Evolutionary conservation across 179 eudicot species (phyloP).

Genomic region (Carnegiea gigantea): DNA sequence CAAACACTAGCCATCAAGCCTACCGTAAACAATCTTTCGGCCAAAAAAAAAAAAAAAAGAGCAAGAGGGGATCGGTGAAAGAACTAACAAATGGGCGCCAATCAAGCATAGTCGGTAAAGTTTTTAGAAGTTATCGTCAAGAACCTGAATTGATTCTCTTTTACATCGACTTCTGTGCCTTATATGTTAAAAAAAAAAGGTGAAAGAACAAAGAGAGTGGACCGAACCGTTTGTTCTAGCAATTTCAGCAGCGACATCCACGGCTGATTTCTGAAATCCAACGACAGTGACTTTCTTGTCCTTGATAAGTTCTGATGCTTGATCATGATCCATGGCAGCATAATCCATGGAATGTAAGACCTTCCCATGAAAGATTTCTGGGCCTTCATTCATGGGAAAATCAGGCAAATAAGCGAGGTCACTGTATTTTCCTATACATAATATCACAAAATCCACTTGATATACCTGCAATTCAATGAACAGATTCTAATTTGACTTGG

Average conservation of each 20-base stretch:
- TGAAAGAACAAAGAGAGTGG: not conserved
- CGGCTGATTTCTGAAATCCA: slow-evolving; percentile 47
- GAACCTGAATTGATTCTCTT: no score
- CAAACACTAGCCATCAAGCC: no score
- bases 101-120: no score
- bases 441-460: slow-evolving; percentile 35
- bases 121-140: no score
- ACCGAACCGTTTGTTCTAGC: slow-evolving; percentile 49
- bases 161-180: no score
- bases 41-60: no score
- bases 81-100: not conserved
- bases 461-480: slow-evolving; percentile 25
- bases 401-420: slow-evolving; percentile 38
- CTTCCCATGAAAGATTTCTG: slow-evolving; percentile 39
- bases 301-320: slow-evolving; percentile 29
- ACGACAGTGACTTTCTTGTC: slow-evolving; percentile 34
- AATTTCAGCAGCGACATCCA: slow-evolving; percentile 45
- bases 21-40: no score
- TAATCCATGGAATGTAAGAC: slow-evolving; percentile 55
- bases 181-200: no score
- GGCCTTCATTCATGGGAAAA: slow-evolving; percentile 31
- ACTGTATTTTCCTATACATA: slow-evolving; percentile 44
- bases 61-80: not conserved
- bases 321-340: slow-evolving; percentile 32
- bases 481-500: no score